Evolutionary conservation across 2,329 filamentous ascomycete genomes (phyloP).

Genomic region (Trichoderma atrobrunneum): DNA sequence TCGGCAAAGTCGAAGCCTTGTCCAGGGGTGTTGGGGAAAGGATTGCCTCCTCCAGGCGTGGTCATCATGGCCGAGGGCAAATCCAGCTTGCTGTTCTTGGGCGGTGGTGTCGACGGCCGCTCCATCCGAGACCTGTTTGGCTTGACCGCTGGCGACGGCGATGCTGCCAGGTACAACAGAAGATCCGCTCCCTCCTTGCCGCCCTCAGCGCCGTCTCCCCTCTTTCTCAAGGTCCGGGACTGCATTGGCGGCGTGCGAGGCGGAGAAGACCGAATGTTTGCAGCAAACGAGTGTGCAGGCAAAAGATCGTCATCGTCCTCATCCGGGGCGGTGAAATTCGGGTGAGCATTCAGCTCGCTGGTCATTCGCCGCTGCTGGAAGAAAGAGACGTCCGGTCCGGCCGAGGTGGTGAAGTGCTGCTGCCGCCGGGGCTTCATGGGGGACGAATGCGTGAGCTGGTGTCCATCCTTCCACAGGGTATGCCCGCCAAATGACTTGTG

Average conservation of each 20-base stretch:
- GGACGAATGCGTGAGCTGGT: constrained; percentile 76
- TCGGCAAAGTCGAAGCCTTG: constrained; percentile 90
- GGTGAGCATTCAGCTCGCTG: constrained; percentile 54
- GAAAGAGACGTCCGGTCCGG: constrained; percentile 73
- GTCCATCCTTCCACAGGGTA: constrained; percentile 71
- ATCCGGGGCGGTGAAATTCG: constrained; percentile 61
- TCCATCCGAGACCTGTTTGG: constrained; percentile 52
- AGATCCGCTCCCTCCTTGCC: constrained; percentile 80
- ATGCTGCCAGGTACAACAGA: constrained; percentile 82
- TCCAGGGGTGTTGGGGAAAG: constrained; percentile 74
- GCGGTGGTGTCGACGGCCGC: constrained; percentile 73
- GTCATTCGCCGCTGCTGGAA: constrained; percentile 69
- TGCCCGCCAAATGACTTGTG: constrained; percentile 56
- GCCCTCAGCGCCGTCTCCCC: constrained; percentile 47
- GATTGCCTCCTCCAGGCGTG: constrained; percentile 70
- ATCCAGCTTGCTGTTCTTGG: constrained; percentile 63
- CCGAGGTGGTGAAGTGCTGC: constrained; percentile 69
- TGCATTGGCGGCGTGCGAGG: constrained; percentile 77
- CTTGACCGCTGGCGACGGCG: constrained; percentile 76
- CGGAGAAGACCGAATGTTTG: constrained; percentile 70
- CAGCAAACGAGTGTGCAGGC: constrained; percentile 70
- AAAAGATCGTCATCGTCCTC: constrained; percentile 84
- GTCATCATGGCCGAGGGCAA: constrained; percentile 84
- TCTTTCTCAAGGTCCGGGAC: constrained; percentile 49
- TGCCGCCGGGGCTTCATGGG: constrained; percentile 76